Conservation (phyloP, 2,329 filamentous ascomycete genomes). For the Calonectria hongkongensis region DNA sequence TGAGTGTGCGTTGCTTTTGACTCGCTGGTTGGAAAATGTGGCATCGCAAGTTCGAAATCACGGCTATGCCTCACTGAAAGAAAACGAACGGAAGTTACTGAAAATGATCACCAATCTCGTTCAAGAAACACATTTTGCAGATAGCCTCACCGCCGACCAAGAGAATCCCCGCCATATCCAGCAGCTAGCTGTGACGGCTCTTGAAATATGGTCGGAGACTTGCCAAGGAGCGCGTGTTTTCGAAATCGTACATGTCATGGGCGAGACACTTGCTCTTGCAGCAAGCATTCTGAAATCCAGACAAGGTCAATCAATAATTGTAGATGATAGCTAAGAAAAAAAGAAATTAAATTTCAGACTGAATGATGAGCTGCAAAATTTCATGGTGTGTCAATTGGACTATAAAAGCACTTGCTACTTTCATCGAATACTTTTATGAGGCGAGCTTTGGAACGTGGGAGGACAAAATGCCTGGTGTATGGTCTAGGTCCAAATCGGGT, state of each 20-base stretch:
- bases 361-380: too few species aligned
- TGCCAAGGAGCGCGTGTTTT: conserved; percentile 55
- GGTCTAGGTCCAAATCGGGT: too few species aligned
- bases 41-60: conserved; percentile 36
- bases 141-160: conserved; percentile 42
- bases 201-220: conserved; percentile 56
- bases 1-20: conserved; percentile 69
- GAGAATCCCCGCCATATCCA: conserved; percentile 45
- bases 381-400: too few species aligned
- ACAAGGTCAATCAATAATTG: too few species aligned
- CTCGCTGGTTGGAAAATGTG: conserved; percentile 62
- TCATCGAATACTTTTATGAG: too few species aligned
- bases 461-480: too few species aligned
- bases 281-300: too few species aligned
- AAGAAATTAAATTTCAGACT: too few species aligned
- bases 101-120: conserved; percentile 48
- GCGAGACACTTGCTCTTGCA: conserved; percentile 42
- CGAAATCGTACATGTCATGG: conserved; percentile 53
- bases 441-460: too few species aligned
- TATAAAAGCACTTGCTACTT: too few species aligned
- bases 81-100: conserved; percentile 50
- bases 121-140: conserved; percentile 51
- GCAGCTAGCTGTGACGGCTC: conserved; percentile 47
- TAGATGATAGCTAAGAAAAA: too few species aligned
- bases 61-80: conserved; percentile 38